A percentile compares a stretch with the other conserved stretches of the same genome.
Evolutionary conservation across 371 early-diverging fungal genomes (phyloP).

Genomic region (Mortierella sp.): DNA sequence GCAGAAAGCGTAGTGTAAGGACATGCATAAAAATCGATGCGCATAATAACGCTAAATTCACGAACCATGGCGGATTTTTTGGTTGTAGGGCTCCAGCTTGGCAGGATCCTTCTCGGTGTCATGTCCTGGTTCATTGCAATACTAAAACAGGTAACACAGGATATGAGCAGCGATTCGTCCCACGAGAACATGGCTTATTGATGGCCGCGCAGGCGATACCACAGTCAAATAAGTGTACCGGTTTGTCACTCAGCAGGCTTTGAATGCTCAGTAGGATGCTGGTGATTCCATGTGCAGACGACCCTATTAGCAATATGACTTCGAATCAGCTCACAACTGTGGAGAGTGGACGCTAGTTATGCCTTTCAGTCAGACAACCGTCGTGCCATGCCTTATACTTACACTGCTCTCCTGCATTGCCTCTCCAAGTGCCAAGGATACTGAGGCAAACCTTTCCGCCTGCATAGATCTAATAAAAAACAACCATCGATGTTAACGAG

Average conservation of each 20-base stretch:
- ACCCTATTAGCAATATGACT: conserved; percentile 49
- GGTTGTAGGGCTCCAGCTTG: conserved; percentile 61
- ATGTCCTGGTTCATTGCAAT: conserved; percentile 62
- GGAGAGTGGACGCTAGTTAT: too few species aligned
- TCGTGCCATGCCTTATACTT: conserved; percentile 22
- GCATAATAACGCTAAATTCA: not conserved
- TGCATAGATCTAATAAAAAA: conserved; percentile 34
- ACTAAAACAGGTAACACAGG: conserved; percentile 15
- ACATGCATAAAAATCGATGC: not conserved
- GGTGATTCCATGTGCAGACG: conserved; percentile 56
- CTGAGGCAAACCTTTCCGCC: conserved; percentile 71
- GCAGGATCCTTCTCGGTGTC: conserved; percentile 57
- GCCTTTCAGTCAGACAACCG: too few species aligned
- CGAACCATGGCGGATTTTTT: conserved; percentile 66
- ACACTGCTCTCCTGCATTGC: conserved; percentile 66
- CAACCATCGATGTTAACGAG: not conserved
- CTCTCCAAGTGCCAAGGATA: conserved; percentile 64
- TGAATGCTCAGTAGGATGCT: conserved; percentile 63
- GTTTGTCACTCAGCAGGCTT: conserved; percentile 64
- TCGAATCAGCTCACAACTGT: too few species aligned
- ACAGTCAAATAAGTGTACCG: conserved; percentile 17
- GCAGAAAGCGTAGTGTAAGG: not conserved
- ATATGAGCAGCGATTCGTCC: not conserved
- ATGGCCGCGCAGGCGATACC: too few species aligned
- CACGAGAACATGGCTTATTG: too few species aligned